Percentiles rank a stretch among this genome's conserved stretches.
phyloP scores from a whole-genome alignment of 2,329 filamentous ascomycete genomes.

The Aspergillus felis region DNA sequence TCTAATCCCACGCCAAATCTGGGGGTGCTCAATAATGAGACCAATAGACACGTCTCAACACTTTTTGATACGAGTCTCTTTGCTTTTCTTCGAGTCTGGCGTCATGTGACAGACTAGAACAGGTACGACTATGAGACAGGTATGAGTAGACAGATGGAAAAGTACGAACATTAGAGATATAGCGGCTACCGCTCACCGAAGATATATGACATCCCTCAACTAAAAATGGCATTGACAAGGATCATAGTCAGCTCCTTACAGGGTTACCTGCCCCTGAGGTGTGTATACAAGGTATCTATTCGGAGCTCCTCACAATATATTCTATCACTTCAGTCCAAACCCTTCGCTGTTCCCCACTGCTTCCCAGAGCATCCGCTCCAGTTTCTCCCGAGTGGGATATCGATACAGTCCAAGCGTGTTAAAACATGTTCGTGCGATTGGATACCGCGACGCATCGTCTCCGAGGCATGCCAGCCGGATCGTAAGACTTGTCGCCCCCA shows the following conservation, averaged over 20 bases:
- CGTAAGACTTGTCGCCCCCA: slow-evolving; percentile 73
- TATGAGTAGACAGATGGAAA: not conserved
- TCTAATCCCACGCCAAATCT: not conserved
- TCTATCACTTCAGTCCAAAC: slow-evolving; percentile 68
- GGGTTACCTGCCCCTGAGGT: slow-evolving; percentile 5
- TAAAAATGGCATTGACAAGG: not conserved
- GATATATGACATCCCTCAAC: not conserved
- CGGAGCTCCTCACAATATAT: not conserved
- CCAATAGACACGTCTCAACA: not conserved
- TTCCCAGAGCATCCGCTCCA: slow-evolving; percentile 73
- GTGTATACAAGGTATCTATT: not conserved
- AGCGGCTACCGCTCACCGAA: not conserved
- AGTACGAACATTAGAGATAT: not conserved
- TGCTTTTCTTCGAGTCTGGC: not conserved
- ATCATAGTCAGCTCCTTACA: slow-evolving; percentile 2
- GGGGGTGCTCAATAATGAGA: not conserved
- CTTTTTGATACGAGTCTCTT: not conserved
- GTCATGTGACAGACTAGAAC: not conserved
- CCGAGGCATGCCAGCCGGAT: slow-evolving; percentile 75
- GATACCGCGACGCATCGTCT: slow-evolving; percentile 69
- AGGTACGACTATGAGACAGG: not conserved
- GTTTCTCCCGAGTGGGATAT: slow-evolving; percentile 62
- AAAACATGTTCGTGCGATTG: slow-evolving; percentile 86
- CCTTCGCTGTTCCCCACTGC: slow-evolving; percentile 89
- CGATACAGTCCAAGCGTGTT: slow-evolving; percentile 75